Conservation (phyloP, 2,329 filamentous ascomycete genomes). For the Xylaria sp. region DNA sequence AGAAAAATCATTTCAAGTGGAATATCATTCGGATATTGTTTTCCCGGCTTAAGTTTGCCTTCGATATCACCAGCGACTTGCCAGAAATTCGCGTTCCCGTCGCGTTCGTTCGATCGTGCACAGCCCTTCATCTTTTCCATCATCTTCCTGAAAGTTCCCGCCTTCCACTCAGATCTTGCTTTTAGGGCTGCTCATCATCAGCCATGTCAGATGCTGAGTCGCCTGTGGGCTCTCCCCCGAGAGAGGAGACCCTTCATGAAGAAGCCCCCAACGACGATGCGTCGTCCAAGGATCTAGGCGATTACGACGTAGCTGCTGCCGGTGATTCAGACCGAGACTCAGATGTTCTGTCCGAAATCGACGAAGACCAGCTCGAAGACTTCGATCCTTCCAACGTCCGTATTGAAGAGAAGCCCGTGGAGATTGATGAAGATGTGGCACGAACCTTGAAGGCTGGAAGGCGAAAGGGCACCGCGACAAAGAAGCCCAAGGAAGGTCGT, state of each 20-base stretch:
- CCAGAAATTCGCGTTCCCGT: not conserved
- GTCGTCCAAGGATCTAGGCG: constrained; percentile 45
- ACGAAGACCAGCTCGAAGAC: constrained; percentile 72
- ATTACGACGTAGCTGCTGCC: constrained; percentile 49
- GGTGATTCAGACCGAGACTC: constrained; percentile 61
- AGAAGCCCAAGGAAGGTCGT: constrained; percentile 77
- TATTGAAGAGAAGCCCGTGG: constrained; percentile 67
- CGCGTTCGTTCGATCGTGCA: not conserved
- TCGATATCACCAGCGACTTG: not conserved
- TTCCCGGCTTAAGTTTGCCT: not conserved
- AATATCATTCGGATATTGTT: not conserved
- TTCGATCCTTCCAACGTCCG: constrained; percentile 70
- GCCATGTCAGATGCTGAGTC: constrained; percentile 56
- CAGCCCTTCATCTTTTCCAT: not conserved
- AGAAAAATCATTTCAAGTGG: not conserved
- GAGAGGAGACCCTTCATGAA: constrained; percentile 36
- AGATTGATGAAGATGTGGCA: constrained; percentile 70
- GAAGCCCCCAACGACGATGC: constrained; percentile 35
- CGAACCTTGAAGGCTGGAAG: constrained; percentile 69
- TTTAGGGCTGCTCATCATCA: not conserved
- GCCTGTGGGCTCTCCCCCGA: constrained; percentile 46
- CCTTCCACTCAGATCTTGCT: not conserved
- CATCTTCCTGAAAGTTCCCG: not conserved
- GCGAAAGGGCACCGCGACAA: constrained; percentile 67
- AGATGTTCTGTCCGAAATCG: constrained; percentile 69